Conservation (phyloP, 768 basidiomycete species). For the Amanita fuliginea region DNA sequence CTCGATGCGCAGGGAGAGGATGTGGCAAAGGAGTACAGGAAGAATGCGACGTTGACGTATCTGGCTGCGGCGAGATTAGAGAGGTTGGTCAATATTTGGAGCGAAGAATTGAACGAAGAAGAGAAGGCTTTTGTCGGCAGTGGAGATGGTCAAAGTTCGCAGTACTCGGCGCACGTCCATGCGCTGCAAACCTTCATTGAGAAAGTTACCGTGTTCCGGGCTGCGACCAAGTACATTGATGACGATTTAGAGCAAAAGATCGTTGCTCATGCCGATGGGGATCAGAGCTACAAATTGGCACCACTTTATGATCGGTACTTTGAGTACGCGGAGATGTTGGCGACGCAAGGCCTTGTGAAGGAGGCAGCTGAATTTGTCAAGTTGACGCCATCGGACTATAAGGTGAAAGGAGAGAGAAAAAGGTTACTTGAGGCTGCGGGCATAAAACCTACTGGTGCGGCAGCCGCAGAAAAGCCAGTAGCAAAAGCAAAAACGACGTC, state of each 20-base stretch:
- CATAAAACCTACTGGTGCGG: background rate
- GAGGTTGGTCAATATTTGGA: slow-evolving; percentile 84
- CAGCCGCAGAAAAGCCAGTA: slow-evolving; percentile 10
- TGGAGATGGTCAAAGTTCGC: slow-evolving; percentile 33
- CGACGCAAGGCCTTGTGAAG: slow-evolving; percentile 79
- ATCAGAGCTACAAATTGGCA: slow-evolving; percentile 72
- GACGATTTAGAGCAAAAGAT: slow-evolving; percentile 42
- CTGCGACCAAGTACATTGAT: slow-evolving; percentile 74
- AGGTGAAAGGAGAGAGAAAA: slow-evolving; percentile 32
- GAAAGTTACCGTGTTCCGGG: slow-evolving; percentile 91
- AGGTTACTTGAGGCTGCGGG: slow-evolving; percentile 25
- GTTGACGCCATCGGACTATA: slow-evolving; percentile 71
- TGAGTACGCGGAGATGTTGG: slow-evolving; percentile 91
- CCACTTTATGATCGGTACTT: slow-evolving; percentile 86
- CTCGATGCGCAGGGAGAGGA: slow-evolving; percentile 30
- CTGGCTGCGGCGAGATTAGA: slow-evolving; percentile 86
- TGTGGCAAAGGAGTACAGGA: slow-evolving; percentile 46
- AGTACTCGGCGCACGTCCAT: slow-evolving; percentile 71
- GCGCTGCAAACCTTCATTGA: slow-evolving; percentile 92
- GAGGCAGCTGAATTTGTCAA: slow-evolving; percentile 74
- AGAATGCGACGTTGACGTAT: slow-evolving; percentile 88
- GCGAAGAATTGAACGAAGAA: slow-evolving; percentile 81
- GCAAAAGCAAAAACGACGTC: slow-evolving; percentile 12
- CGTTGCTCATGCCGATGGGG: slow-evolving; percentile 21
- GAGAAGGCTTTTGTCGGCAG: slow-evolving; percentile 30